Base-by-base conservation (phyloP, 331 rosid genomes). In the Prunus yedoensis region DNA sequence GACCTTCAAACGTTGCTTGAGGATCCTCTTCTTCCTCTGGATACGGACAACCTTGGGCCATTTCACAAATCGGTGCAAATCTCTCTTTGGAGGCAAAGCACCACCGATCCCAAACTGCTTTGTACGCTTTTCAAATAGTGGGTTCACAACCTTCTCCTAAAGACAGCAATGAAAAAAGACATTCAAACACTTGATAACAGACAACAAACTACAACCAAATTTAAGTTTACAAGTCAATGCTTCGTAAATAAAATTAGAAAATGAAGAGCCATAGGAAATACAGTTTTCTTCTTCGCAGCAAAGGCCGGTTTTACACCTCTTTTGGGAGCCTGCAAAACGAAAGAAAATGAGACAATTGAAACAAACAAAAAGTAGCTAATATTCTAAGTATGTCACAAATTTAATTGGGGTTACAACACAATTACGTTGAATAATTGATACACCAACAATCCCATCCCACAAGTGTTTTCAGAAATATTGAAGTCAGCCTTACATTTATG, bases 51-150 rank as follows among this genome's bases (percentile, higher is more conserved):
- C 80, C 74, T 90, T 90, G 1, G 97, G 96, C 97, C 97, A 92
- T 18, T 92, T 92, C 5, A 92, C 97, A 61, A 92, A 92, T 10
- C 96, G 70, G 0, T 89, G 85, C 10, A 92, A 76, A 77, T 92
- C 97, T n/a, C 97, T 87, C 96, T 92, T 92, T 0, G 97, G 97
- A 0, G 96, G 97, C 83, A 92, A 74, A 8, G 94, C 96, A 0
- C 97, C 97, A 20, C 97, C 97, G n/a, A 92, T 92, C 9, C 97
- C 96, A 20, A 92, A 92, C 74, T 92, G 97, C 79, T 92, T 92
- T 0, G 97, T 92, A 11, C 94, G 93, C 83, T 90, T 90, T 87
- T 92, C 97, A 43, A 92, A 92, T 18, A 92, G 72, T 11, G 97
- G 97, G 23, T 92, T 92, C 64, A 75, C 83, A 4, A 90, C 92